Conservation (phyloP, 805 yeast genomes). For the Kuraishia floccosa region DNA sequence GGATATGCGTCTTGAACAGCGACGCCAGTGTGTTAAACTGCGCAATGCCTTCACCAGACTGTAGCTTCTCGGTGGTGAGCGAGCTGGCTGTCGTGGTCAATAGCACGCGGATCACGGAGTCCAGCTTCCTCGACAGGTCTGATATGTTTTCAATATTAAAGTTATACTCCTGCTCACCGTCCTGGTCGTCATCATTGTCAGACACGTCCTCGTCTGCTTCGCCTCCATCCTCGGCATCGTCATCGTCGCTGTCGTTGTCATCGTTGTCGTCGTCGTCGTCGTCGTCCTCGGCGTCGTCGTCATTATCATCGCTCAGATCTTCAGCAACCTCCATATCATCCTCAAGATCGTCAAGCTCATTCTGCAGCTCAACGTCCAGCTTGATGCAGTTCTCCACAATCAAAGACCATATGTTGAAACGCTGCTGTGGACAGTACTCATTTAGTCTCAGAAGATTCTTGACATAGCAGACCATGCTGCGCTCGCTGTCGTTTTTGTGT, state of each 20-base stretch:
- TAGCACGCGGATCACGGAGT: slow-evolving; percentile 49
- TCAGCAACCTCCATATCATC: slow-evolving; percentile 58
- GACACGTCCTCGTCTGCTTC: slow-evolving; percentile 71
- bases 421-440: slow-evolving; percentile 67
- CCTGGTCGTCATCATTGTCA: slow-evolving; percentile 78
- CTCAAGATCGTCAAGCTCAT: slow-evolving; percentile 76
- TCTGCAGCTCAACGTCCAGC: slow-evolving; percentile 86
- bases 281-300: slow-evolving; percentile 11
- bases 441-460: slow-evolving; percentile 48
- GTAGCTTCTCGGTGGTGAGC: slow-evolving; percentile 13
- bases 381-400: slow-evolving; percentile 73
- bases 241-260: slow-evolving; percentile 16
- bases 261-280: slow-evolving; percentile 14
- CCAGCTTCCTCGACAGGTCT: slow-evolving; percentile 58
- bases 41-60: slow-evolving; percentile 30
- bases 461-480: slow-evolving; percentile 49
- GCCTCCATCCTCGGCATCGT: slow-evolving; percentile 15
- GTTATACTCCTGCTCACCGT: slow-evolving; percentile 74
- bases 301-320: slow-evolving; percentile 18
- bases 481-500: slow-evolving; percentile 55
- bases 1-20: slow-evolving; percentile 67
- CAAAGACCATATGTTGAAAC: slow-evolving; percentile 67
- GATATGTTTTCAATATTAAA: slow-evolving; percentile 39
- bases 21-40: slow-evolving; percentile 67
- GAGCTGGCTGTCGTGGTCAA: slow-evolving; percentile 35